Evolutionary conservation across 2,329 filamentous ascomycete genomes (phyloP).

Genomic region (Camillea tinctor): DNA sequence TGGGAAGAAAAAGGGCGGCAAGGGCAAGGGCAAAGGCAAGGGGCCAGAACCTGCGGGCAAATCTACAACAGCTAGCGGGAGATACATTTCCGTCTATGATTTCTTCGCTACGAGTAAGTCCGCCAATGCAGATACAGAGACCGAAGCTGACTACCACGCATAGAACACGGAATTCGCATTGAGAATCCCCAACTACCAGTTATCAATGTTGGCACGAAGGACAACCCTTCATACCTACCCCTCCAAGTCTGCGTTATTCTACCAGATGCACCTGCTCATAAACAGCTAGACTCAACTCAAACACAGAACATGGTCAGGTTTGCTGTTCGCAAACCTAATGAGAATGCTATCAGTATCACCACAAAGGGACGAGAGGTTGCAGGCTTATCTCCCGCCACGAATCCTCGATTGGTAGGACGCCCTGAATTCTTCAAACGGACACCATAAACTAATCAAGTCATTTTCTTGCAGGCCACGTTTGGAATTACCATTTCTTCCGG

Average conservation of each 20-base stretch:
- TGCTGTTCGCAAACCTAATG: constrained; percentile 54
- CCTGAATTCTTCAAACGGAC: constrained; percentile 3
- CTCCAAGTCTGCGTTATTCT: constrained; percentile 55
- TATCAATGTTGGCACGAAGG: constrained; percentile 57
- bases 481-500: constrained; percentile 30
- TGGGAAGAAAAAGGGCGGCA: constrained; percentile 27
- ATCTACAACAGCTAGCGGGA: background rate
- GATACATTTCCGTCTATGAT: constrained; percentile 11
- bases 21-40: too few species aligned
- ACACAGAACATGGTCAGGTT: constrained; percentile 60
- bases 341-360: constrained; percentile 57
- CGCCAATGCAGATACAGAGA: background rate
- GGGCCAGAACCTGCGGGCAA: constrained; percentile 26
- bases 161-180: background rate
- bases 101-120: constrained; percentile 12
- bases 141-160: too few species aligned
- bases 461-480: constrained; percentile 41
- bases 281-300: constrained; percentile 50
- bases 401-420: constrained; percentile 37
- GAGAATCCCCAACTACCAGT: constrained; percentile 40
- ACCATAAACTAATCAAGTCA: background rate
- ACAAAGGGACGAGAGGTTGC: constrained; percentile 47
- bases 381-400: constrained; percentile 41
- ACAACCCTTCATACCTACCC: constrained; percentile 57
- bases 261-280: constrained; percentile 53